These are phyloP conservation scores for Suillus bovinus DNA, from an alignment of 768 basidiomycete species.

Conservation along the genomic window DNA sequence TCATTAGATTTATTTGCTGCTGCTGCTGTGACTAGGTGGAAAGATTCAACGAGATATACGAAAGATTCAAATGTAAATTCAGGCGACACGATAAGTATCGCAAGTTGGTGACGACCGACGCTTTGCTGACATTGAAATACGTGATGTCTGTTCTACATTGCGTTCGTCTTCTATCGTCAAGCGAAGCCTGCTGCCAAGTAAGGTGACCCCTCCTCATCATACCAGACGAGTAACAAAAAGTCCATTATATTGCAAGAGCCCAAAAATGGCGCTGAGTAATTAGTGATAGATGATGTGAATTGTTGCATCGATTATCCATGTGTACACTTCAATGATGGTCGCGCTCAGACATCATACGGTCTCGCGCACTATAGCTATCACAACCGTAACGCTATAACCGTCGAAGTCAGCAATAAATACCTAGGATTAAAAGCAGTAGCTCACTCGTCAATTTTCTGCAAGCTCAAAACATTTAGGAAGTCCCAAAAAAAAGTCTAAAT, in stretches of 20 bases:
- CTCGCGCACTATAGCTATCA: conserved; percentile 70
- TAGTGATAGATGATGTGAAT: conserved; percentile 3
- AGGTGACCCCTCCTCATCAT: background rate
- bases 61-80: background rate
- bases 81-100: background rate
- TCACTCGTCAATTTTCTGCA: conserved; percentile 81
- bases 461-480: conserved; percentile 9
- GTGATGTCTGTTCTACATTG: background rate
- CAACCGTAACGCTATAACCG: conserved; percentile 60
- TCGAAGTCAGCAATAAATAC: conserved; percentile 16
- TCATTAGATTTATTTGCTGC: background rate
- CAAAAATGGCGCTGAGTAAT: background rate
- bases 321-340: conserved; percentile 4
- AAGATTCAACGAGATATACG: background rate
- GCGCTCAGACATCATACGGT: conserved; percentile 28
- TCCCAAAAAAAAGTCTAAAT: conserved; percentile 8
- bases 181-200: background rate
- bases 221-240: background rate
- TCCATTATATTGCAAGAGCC: background rate
- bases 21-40: background rate
- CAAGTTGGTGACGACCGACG: background rate
- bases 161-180: background rate
- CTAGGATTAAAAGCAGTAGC: conserved; percentile 27
- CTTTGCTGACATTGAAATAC: background rate
- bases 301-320: background rate